Base-by-base conservation (phyloP, 306 rosid genomes). In the Myrica gale region DNA sequence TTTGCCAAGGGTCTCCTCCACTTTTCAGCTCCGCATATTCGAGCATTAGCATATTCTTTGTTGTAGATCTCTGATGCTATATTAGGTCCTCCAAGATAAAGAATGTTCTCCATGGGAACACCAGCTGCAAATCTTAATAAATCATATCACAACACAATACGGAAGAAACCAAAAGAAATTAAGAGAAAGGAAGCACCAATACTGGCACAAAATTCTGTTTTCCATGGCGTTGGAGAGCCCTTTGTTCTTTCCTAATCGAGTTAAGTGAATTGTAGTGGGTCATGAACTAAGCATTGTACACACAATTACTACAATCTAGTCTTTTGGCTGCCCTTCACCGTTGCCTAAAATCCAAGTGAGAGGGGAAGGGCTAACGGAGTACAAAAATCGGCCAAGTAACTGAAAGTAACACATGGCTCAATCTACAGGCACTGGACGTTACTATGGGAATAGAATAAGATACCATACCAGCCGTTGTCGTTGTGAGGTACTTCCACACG, bases 61-160 rank as follows among this genome's bases (percentile, higher is more conserved):
- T 91, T 90, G 92, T 90, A 94, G 68, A 94, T 92, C 78, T 91
- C 98, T 5, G 97, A 87, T 53, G 98, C 98, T 76, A 94, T 94
- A 80, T 94, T 94, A 7, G 98, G 98, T 70, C 98, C 98, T 72
- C 98, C 98, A 17, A 94, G 93, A 76, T 94, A 94, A 43, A 94
- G 97, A 72, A 91, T 91, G 86, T 90, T 94, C 84, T 94, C 97
- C 43, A 82, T 47, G 55, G 97, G 85, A 72, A 90, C 93, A 75
- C 96, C 93, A 80, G 97, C 98, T 94, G 90, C 84, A 85, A 76
- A 76, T 19, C 77, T 80, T 73, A 47, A 66, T 46, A 73, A 10
- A 10, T 62, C 20, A 19, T 17, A 66, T 45, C 32, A 67, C 69
- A 43, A 42, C 20, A 26, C 21, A 60, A 69, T 32, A 51, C 23